A percentile compares a stretch with the other conserved stretches of the same genome.
Conservation (phyloP, 805 yeast genomes). For the Saccharomyces kudriavzevii region DNA sequence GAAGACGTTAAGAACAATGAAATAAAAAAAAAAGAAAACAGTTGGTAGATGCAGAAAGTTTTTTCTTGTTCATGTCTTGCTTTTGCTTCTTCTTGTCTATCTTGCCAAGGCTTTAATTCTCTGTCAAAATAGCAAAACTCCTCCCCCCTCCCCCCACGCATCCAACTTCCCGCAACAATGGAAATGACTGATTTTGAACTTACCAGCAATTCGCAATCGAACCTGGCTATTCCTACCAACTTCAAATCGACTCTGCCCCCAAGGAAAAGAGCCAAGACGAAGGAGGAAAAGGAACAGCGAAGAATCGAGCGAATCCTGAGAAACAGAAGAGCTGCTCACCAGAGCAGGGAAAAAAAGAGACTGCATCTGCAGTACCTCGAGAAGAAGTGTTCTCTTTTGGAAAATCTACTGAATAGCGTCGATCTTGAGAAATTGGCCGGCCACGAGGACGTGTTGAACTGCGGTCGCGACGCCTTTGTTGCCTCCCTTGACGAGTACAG, state of each 20-base stretch:
- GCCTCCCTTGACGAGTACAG: background rate
- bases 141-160: background rate
- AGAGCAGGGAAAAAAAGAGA: constrained; percentile 93
- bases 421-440: constrained; percentile 10
- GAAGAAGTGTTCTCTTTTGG: constrained; percentile 32
- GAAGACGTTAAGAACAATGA: background rate
- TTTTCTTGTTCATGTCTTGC: background rate
- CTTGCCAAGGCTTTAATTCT: background rate
- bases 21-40: background rate
- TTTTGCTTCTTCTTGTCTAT: background rate
- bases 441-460: background rate
- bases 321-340: constrained; percentile 95
- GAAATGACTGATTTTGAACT: background rate
- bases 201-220: background rate
- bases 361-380: constrained; percentile 83
- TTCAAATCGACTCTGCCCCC: constrained; percentile 67
- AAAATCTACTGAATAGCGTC: constrained; percentile 16
- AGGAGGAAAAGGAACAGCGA: constrained; percentile 95
- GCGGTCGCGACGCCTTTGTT: background rate
- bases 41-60: background rate
- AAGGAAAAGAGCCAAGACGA: constrained; percentile 90
- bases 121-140: background rate
- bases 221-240: constrained; percentile 27
- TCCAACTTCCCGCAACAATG: background rate
- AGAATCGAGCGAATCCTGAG: constrained; percentile 86